These are phyloP conservation scores for Cytospora piceicola DNA, from an alignment of 2,329 filamentous ascomycete species.

Conservation along the genomic window DNA sequence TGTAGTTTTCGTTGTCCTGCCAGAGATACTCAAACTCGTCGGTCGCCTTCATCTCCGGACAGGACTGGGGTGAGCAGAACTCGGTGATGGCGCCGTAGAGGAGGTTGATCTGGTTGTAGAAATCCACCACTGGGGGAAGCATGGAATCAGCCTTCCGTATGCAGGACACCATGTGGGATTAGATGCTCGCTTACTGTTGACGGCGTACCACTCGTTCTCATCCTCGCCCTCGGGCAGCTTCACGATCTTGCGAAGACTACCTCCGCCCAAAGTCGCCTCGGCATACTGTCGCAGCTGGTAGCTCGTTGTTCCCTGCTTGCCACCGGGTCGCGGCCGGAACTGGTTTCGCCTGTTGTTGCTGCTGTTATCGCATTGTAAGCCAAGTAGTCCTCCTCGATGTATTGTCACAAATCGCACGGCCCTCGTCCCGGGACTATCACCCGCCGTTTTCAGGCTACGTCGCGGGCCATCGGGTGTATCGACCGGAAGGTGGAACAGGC, in stretches of 20 bases:
- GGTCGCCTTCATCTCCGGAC: constrained; percentile 99
- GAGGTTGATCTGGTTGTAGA: constrained; percentile 99
- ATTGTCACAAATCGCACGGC: background rate
- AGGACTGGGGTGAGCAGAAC: constrained; percentile 96
- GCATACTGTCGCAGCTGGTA: constrained; percentile 98
- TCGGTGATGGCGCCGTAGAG: constrained; percentile 98
- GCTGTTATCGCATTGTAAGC: constrained; percentile 48
- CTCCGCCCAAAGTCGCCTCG: constrained; percentile 92
- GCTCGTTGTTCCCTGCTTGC: constrained; percentile 81
- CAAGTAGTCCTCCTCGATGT: background rate
- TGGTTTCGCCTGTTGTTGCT: constrained; percentile 88
- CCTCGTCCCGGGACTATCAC: background rate
- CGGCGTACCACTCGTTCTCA: constrained; percentile 95
- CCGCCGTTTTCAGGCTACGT: background rate
- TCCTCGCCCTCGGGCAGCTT: constrained; percentile 97
- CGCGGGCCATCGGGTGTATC: background rate
- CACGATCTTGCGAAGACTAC: constrained; percentile 93
- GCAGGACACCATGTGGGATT: constrained; percentile 35
- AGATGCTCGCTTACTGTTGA: constrained; percentile 74
- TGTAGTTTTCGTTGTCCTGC: constrained; percentile 94
- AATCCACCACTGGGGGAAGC: constrained; percentile 82
- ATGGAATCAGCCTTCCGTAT: constrained; percentile 12
- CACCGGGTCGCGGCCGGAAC: constrained; percentile 83
- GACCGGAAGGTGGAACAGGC: constrained; percentile 39
- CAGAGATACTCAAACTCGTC: constrained; percentile 99